These are phyloP conservation scores for Pleurotus pulmonarius DNA, from an alignment of 768 basidiomycete genomes.

Conservation along the genomic window DNA sequence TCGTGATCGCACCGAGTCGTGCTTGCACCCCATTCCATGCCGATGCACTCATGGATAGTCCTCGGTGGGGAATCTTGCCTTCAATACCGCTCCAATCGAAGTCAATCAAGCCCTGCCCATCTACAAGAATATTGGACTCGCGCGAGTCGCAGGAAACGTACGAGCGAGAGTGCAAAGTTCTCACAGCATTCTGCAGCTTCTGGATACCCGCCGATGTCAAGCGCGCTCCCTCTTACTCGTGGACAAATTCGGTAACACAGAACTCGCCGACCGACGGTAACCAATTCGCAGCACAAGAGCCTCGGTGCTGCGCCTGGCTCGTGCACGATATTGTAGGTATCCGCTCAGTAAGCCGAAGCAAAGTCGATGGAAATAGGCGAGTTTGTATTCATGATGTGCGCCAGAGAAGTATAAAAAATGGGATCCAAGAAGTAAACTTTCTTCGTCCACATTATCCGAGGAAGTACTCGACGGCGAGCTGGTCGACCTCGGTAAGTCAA, in stretches of 20 bases:
- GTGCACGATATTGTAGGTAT: not conserved
- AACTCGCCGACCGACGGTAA: not conserved
- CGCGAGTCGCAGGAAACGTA: not conserved
- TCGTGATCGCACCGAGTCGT: not conserved
- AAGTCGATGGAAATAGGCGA: not conserved
- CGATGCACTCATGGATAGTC: not conserved
- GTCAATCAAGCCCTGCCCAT: not conserved
- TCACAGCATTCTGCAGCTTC: not conserved
- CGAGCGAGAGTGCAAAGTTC: not conserved
- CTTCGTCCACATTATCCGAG: not conserved
- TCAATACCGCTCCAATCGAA: not conserved
- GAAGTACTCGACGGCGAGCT: not conserved
- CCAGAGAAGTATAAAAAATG: not conserved
- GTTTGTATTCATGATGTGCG: not conserved
- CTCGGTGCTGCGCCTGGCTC: not conserved
- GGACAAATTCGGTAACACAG: not conserved
- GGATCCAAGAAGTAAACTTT: not conserved
- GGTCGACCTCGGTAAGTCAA: not conserved
- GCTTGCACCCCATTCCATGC: not conserved
- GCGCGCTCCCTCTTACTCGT: not conserved
- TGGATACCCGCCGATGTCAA: not conserved
- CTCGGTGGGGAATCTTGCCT: not conserved
- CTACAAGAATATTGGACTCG: not conserved
- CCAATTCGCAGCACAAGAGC: not conserved
- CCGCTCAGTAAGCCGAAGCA: not conserved